A percentile compares a stretch with the other conserved stretches of the same genome.
These are phyloP conservation scores for Nakazawaea holstii DNA, from an alignment of 805 yeast species.

Conservation along the genomic window DNA sequence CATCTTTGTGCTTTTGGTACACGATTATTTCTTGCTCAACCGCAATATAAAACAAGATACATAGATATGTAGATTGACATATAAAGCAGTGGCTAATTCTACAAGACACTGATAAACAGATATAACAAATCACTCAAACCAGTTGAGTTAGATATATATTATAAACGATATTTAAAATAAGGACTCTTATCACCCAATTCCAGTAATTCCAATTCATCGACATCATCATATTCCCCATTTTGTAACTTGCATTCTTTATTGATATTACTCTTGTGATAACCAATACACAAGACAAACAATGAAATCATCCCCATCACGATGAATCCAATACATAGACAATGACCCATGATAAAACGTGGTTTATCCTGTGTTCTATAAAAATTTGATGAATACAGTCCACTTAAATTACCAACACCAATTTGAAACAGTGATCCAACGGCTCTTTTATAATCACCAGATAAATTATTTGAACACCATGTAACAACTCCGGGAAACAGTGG, in stretches of 20 bases:
- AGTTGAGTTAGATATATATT: too few species aligned
- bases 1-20: too few species aligned
- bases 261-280: slow-evolving; percentile 21
- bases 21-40: too few species aligned
- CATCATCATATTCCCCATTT: slow-evolving; percentile 26
- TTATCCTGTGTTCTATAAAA: slow-evolving; percentile 25
- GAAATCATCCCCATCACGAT: slow-evolving; percentile 25
- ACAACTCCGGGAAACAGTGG: slow-evolving; percentile 27
- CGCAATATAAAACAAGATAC: too few species aligned
- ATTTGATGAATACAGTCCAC: slow-evolving; percentile 31
- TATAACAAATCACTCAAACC: too few species aligned
- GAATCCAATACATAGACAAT: slow-evolving; percentile 27
- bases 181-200: slow-evolving; percentile 40
- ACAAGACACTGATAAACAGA: too few species aligned
- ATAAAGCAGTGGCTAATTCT: too few species aligned
- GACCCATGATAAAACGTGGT: slow-evolving; percentile 27
- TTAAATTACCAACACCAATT: slow-evolving; percentile 33
- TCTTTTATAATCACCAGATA: slow-evolving; percentile 30
- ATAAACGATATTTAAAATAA: slow-evolving; percentile 24
- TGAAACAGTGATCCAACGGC: slow-evolving; percentile 35
- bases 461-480: slow-evolving; percentile 31
- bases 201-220: slow-evolving; percentile 23
- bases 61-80: too few species aligned
- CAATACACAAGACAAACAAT: slow-evolving; percentile 17
- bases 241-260: slow-evolving; percentile 21